Evolutionary conservation across 139 green algal genomes (phyloP).

Genomic region (Chlorokybus atmophyticus): DNA sequence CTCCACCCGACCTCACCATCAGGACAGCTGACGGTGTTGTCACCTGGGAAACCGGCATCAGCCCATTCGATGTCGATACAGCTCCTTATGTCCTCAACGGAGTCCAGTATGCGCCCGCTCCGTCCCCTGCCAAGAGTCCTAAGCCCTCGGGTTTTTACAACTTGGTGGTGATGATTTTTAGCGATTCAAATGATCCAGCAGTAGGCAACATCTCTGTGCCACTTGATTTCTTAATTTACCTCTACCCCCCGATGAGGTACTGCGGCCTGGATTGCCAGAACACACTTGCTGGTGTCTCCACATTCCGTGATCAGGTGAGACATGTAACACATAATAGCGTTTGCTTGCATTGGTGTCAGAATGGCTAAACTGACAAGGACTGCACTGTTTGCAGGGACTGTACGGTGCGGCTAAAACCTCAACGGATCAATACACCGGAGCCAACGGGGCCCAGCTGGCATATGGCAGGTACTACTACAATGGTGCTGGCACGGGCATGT

Average conservation of each 20-base stretch:
- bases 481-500: slow-evolving; percentile 4
- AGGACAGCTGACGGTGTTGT: slow-evolving; percentile 12
- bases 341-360: too few relatives aligned
- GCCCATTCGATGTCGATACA: not conserved
- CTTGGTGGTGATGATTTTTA: not conserved
- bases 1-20: slow-evolving; percentile 12
- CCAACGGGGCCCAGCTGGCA: too few relatives aligned
- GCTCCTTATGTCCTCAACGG: too few relatives aligned
- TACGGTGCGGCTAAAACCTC: too few relatives aligned
- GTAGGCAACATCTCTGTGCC: slow-evolving; percentile 7
- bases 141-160: not conserved
- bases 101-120: too few relatives aligned
- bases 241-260: slow-evolving; percentile 17
- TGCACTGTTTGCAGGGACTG: too few relatives aligned
- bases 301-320: too few relatives aligned
- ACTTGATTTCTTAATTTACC: slow-evolving; percentile 25
- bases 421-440: too few relatives aligned
- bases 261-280: slow-evolving; percentile 13
- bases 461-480: not conserved
- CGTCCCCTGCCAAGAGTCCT: too few relatives aligned
- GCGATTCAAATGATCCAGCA: not conserved
- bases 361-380: too few relatives aligned
- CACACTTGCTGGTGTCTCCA: not conserved
- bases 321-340: too few relatives aligned
- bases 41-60: slow-evolving; percentile 14